Evolutionary conservation across 768 basidiomycete species (phyloP), one percentile per base, ranked within the genome.

Genomic region (Auricularia sp.): DNA sequence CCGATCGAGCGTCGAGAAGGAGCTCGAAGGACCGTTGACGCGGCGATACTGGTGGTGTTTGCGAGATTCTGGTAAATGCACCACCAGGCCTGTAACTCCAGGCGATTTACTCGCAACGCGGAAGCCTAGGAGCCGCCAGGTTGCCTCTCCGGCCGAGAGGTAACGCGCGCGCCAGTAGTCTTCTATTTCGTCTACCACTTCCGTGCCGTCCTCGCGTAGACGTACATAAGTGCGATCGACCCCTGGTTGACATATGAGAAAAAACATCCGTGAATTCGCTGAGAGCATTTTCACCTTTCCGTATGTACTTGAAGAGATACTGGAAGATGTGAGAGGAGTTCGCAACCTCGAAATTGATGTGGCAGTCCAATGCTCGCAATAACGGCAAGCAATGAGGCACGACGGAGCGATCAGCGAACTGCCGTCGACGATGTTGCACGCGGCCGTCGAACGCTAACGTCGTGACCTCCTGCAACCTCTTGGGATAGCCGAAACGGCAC

Each of bases 231-330:
- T 61, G 3, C 58, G 29, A 58, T 70, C 68, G n/a, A 68, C 70
- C 3, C 68, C 70, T 70, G 63, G 33, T 21, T 8, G 29, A 23
- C n/a, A n/a, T n/a, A n/a, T n/a, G n/a, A n/a, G n/a, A n/a, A n/a
- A n/a, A n/a, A n/a, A n/a, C n/a, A n/a, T n/a, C n/a, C n/a, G n/a
- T n/a, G n/a, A n/a, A n/a, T n/a, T n/a, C n/a, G n/a, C n/a, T n/a
- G n/a, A n/a, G n/a, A n/a, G 23, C 1, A 14, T 14, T 43, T 44
- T 4, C n/a, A 74, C 76, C 74, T 73, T 78, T 77, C 61, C 76
- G 74, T 16, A 77, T 71, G 64, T 77, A 79, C 59, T 79, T 78
- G 71, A 76, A 78, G 0, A 77, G 64, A 64, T 79, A 79, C 56
- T 75, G 73, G 62, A 79, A 77, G 0, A 78, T n/a, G n/a, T n/a